Conservation (phyloP, 225 moss, liverwort and hornwort genomes). For the Bryoerythrophyllum caledonicum region DNA sequence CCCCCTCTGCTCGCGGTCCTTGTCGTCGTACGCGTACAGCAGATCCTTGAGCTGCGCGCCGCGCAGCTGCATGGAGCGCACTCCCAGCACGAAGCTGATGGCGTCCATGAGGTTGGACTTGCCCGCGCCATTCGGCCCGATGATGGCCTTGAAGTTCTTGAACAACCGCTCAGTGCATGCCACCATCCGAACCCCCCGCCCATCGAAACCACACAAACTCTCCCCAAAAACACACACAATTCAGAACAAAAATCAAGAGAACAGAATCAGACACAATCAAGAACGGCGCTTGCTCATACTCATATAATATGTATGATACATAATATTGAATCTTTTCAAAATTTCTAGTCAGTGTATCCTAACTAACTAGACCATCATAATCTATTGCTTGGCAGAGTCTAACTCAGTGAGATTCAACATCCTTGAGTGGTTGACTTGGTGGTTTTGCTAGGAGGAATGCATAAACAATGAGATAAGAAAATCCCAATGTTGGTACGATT, state of each 20-base stretch:
- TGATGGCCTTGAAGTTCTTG: conserved; percentile 95
- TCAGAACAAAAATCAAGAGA: too few species aligned
- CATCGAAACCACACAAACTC: neutral
- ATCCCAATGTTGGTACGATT: too few species aligned
- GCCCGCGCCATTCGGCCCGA: conserved; percentile 46
- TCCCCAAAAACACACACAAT: too few species aligned
- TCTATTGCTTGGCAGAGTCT: too few species aligned
- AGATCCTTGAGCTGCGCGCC: conserved; percentile 99
- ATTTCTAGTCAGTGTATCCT: too few species aligned
- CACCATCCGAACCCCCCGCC: neutral
- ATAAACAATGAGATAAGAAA: too few species aligned
- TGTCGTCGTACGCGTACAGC: conserved; percentile 94
- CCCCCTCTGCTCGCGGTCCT: conserved; percentile 89
- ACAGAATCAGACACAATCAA: neutral
- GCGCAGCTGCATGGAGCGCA: conserved; percentile 98
- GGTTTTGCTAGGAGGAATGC: too few species aligned
- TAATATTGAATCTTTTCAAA: too few species aligned
- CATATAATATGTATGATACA: too few species aligned
- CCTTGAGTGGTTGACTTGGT: too few species aligned
- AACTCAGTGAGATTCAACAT: too few species aligned
- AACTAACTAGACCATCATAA: too few species aligned
- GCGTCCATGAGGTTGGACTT: conserved; percentile 97
- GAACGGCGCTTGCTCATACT: neutral
- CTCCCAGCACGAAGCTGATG: conserved; percentile 96
- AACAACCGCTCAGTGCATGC: conserved; percentile 24